Base-by-base conservation (phyloP, 1,284 basidiomycete species). In the Coriolopsis trogii region DNA sequence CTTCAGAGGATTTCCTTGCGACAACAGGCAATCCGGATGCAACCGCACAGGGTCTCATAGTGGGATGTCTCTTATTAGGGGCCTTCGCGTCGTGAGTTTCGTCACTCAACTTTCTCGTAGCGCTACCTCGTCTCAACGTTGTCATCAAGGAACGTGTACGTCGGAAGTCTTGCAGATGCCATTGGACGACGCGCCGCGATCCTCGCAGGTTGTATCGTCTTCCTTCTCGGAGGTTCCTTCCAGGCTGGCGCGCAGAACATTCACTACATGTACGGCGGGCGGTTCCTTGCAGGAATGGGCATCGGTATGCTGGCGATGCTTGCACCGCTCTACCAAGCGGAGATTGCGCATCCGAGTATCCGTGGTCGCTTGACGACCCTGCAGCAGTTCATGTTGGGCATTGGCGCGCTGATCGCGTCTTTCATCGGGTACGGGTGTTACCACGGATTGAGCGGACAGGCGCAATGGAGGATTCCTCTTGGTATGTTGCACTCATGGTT, bases 271-370 rank as follows among this genome's bases (percentile, higher is more conserved):
- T 71, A 83, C 26, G 79, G 77, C 9, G 84, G 84, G 4, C 73
- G 84, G 3, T 84, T 85, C 72, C 78, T 85, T 51, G 82, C 81
- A 8, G 75, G 75, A 62, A 62, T 76, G 53, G 70, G 71, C 20
- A 75, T 77, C 49, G 82, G 83, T 3, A 77, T 80, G 59, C 72
- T 83, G 46, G 74, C 80, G 1, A 76, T 82, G 61, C 69, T 85
- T 20, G 81, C 81, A 1, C 82, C 82, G 12, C 65, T 86, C 4
- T 87, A 85, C 64, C 75, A 78, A 68, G 75, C 77, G 12, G 83
- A 86, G 67, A 84, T 86, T 49, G 81, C 83, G 2, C 82, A 84
- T 55, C 82, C 83, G 0, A 80, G 79, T 60, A 82, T 82, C 46
- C 75, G 84, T 24, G 85, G 84, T 16, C 71, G 80, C 26, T 70